phyloP scores from a whole-genome alignment of 176 grass and related monocot genomes.

The Poa annua region DNA sequence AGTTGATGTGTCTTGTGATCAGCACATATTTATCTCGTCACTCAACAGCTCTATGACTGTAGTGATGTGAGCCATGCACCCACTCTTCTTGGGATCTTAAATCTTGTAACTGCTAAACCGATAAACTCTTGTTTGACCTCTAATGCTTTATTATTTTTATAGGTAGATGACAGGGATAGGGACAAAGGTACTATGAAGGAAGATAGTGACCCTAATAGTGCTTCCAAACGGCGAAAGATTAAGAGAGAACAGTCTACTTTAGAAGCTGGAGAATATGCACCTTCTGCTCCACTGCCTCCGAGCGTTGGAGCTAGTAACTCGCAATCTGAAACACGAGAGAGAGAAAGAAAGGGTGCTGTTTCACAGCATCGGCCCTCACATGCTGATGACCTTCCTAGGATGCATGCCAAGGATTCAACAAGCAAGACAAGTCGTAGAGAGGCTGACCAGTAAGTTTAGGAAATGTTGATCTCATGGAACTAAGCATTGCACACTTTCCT shows the following conservation, averaged over 20 bases:
- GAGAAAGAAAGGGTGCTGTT: slow-evolving; percentile 76
- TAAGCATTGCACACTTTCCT: slow-evolving; percentile 32
- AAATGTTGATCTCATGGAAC: slow-evolving; percentile 38
- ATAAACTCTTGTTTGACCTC: slow-evolving; percentile 26
- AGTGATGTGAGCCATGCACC: background rate
- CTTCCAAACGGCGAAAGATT: slow-evolving; percentile 78
- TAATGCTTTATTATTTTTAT: slow-evolving; percentile 34
- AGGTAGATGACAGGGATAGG: slow-evolving; percentile 89
- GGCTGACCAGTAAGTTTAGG: slow-evolving; percentile 81
- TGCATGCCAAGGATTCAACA: slow-evolving; percentile 81
- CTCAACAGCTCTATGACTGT: background rate
- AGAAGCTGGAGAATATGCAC: slow-evolving; percentile 80
- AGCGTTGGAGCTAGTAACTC: slow-evolving; percentile 50
- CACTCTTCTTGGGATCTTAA: slow-evolving; percentile 24
- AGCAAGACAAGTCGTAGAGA: slow-evolving; percentile 90
- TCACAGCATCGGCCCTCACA: slow-evolving; percentile 69
- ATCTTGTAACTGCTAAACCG: background rate
- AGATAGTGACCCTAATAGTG: slow-evolving; percentile 67
- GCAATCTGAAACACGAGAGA: slow-evolving; percentile 69
- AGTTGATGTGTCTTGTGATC: slow-evolving; percentile 21
- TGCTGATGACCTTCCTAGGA: slow-evolving; percentile 71
- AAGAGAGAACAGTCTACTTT: slow-evolving; percentile 77
- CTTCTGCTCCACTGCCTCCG: slow-evolving; percentile 58
- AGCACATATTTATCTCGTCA: background rate
- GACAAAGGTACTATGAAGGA: slow-evolving; percentile 82